These are phyloP conservation scores for Xylariaceae sp. DNA, from an alignment of 2,329 filamentous ascomycete species.

Conservation along the genomic window DNA sequence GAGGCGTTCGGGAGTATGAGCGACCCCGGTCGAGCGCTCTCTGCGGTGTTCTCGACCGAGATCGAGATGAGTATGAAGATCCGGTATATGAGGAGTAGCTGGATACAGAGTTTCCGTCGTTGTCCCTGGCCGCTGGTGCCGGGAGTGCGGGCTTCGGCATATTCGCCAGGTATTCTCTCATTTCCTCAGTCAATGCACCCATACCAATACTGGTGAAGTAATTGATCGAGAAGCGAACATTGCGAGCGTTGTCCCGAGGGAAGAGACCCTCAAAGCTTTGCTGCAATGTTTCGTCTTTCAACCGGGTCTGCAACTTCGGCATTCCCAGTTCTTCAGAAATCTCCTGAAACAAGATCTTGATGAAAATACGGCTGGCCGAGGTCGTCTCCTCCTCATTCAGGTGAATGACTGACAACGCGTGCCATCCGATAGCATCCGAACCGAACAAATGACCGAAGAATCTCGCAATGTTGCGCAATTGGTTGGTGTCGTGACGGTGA, in stretches of 20 bases:
- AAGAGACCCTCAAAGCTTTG: slow-evolving; percentile 81
- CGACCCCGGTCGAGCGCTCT: slow-evolving; percentile 35
- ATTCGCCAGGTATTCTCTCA: slow-evolving; percentile 86
- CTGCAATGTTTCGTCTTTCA: slow-evolving; percentile 73
- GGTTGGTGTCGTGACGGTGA: slow-evolving; percentile 93
- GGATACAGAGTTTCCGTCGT: slow-evolving; percentile 66
- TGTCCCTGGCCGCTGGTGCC: slow-evolving; percentile 55
- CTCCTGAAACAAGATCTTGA: slow-evolving; percentile 96
- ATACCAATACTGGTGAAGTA: slow-evolving; percentile 98
- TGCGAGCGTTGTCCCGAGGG: slow-evolving; percentile 80
- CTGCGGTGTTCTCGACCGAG: slow-evolving; percentile 40
- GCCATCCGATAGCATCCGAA: slow-evolving; percentile 87
- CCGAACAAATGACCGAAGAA: slow-evolving; percentile 91
- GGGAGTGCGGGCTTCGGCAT: slow-evolving; percentile 79
- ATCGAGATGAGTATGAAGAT: slow-evolving; percentile 54
- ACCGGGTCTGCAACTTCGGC: slow-evolving; percentile 66
- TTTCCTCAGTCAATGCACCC: slow-evolving; percentile 88
- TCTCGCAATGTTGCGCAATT: slow-evolving; percentile 87
- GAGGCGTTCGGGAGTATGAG: slow-evolving; percentile 34
- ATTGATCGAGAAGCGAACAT: slow-evolving; percentile 96
- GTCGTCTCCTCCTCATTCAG: slow-evolving; percentile 97
- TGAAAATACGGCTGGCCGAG: slow-evolving; percentile 92
- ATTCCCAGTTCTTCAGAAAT: slow-evolving; percentile 82
- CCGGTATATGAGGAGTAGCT: slow-evolving; percentile 73
- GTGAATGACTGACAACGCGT: slow-evolving; percentile 77